Conservation (phyloP, 345 rosid species). For the Rhodamnia rubescens region DNA sequence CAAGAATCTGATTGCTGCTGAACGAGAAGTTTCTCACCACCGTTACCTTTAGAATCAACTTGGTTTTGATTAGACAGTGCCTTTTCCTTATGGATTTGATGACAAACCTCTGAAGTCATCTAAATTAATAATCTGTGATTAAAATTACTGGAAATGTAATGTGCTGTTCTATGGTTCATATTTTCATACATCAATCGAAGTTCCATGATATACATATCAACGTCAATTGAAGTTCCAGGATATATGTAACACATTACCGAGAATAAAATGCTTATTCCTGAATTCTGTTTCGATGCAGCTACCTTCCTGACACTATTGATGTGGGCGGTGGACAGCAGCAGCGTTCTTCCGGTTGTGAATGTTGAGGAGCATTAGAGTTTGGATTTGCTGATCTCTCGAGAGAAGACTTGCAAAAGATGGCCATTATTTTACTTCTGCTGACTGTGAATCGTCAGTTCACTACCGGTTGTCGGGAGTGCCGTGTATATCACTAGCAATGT, state of each 20-base stretch:
- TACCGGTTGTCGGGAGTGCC: neutral
- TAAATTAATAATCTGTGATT: neutral
- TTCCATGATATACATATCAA: neutral
- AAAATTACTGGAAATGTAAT: neutral
- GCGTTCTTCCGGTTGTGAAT: slow-evolving; percentile 47
- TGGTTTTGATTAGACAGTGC: neutral
- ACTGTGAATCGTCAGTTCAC: neutral
- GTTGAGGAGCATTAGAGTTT: slow-evolving; percentile 7
- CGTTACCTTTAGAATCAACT: neutral
- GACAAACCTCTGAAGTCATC: neutral
- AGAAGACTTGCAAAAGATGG: neutral
- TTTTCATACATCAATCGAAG: neutral
- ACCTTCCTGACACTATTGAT: slow-evolving; percentile 55
- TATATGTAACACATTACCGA: neutral
- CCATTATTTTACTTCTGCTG: neutral
- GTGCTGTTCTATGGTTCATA: neutral
- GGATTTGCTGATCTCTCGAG: neutral
- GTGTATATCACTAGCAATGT: neutral
- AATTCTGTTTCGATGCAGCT: slow-evolving; percentile 13
- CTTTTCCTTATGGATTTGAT: neutral
- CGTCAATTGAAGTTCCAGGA: neutral
- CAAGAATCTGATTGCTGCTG: neutral
- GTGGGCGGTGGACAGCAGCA: slow-evolving; percentile 37
- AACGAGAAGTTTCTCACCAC: neutral
- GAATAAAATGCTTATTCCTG: neutral